A percentile compares a stretch with the other conserved stretches of the same genome.
phyloP scores from a whole-genome alignment of 2,329 filamentous ascomycete species.

The Aspergillus phoenicis region DNA sequence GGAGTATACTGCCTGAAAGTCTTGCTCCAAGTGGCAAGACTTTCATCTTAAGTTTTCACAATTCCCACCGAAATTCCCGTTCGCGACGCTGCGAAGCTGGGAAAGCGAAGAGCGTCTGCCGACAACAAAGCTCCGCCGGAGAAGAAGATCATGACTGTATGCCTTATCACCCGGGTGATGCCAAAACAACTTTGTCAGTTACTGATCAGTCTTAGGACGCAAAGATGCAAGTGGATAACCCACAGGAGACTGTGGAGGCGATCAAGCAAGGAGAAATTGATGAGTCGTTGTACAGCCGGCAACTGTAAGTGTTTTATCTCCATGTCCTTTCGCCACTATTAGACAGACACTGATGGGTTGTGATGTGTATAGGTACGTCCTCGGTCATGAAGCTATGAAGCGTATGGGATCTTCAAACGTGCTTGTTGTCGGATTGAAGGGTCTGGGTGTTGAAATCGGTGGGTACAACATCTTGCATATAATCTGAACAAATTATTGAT shows the following conservation, averaged over 20 bases:
- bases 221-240: conserved; percentile 65
- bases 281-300: conserved; percentile 68
- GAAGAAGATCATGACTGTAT: conserved; percentile 58
- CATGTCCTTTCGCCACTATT: conserved; percentile 10
- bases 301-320: conserved; percentile 50
- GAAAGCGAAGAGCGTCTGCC: conserved; percentile 56
- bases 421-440: conserved; percentile 87
- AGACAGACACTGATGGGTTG: conserved; percentile 3
- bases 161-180: conserved; percentile 17
- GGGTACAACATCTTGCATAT: conserved; percentile 24
- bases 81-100: conserved; percentile 51
- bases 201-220: conserved; percentile 44
- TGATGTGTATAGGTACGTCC: conserved; percentile 56
- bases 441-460: conserved; percentile 89
- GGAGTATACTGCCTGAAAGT: conserved; percentile 40
- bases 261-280: conserved; percentile 68
- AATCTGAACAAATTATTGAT: conserved; percentile 8
- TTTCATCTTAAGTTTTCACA: conserved; percentile 43
- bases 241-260: conserved; percentile 60
- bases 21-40: conserved; percentile 44
- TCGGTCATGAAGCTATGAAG: conserved; percentile 89
- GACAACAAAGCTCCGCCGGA: conserved; percentile 50
- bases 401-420: conserved; percentile 97
- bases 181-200: not conserved
- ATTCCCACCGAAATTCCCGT: conserved; percentile 48